Percentiles rank a stretch among this genome's conserved stretches.
Conservation (phyloP, 169 alveolate genomes). For the Plasmodium reichenowi region DNA sequence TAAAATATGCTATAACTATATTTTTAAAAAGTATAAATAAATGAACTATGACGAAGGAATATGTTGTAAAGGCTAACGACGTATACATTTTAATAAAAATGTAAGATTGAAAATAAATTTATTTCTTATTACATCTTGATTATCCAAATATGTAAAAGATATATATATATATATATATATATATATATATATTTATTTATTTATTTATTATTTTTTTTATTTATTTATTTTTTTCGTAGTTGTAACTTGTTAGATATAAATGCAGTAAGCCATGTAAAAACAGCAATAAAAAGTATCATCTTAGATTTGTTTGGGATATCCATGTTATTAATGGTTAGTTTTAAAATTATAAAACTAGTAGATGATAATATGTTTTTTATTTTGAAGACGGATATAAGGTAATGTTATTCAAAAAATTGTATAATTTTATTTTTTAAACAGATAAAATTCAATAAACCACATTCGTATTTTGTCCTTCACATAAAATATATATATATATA, state of each 20-base stretch:
- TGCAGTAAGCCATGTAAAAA: conserved; percentile 37
- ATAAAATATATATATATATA: neutral
- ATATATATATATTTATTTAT: neutral
- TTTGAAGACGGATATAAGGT: conserved; percentile 43
- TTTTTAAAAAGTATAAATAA: neutral
- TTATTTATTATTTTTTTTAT: neutral
- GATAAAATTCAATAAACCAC: neutral
- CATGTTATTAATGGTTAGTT: conserved; percentile 48
- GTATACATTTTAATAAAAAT: conserved; percentile 35
- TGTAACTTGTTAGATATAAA: conserved; percentile 30
- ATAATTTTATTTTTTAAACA: neutral
- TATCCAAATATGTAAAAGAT: neutral
- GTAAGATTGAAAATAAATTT: conserved; percentile 4
- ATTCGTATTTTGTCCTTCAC: no score
- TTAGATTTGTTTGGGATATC: conserved; percentile 41
- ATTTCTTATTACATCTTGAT: neutral
- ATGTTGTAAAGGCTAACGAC: conserved; percentile 28
- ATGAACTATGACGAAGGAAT: conserved; percentile 11
- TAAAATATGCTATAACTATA: neutral
- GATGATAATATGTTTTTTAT: conserved; percentile 13
- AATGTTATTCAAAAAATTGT: neutral
- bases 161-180: neutral
- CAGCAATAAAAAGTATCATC: conserved; percentile 32
- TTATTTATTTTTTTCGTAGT: conserved; percentile 6
- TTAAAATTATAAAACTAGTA: conserved; percentile 18